phyloP scores from a whole-genome alignment of 1,139 yeast species.

The Pichia sp. region DNA sequence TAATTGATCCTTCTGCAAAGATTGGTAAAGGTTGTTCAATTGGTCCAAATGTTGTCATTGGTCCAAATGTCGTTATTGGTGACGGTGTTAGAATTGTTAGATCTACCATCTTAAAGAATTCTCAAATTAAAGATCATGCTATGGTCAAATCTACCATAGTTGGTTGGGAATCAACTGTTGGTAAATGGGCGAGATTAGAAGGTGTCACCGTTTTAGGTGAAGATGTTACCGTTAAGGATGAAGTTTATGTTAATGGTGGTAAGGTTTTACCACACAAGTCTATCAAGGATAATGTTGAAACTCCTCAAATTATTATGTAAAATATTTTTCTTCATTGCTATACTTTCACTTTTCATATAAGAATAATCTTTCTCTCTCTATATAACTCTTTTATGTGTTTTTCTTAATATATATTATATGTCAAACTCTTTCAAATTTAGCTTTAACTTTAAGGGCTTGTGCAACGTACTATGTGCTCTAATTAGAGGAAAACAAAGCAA shows the following conservation, averaged over 20 bases:
- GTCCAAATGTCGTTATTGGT: conserved; percentile 94
- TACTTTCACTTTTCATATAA: background rate
- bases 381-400: background rate
- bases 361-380: background rate
- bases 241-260: conserved; percentile 98
- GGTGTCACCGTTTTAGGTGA: conserved; percentile 98
- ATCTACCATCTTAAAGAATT: conserved; percentile 87
- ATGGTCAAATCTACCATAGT: conserved; percentile 97
- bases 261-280: conserved; percentile 98
- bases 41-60: conserved; percentile 97
- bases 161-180: conserved; percentile 98
- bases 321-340: background rate
- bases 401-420: background rate
- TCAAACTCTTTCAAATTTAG: background rate
- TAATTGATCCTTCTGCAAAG: conserved; percentile 92
- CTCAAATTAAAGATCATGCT: conserved; percentile 93
- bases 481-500: too few species aligned
- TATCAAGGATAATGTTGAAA: conserved; percentile 92
- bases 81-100: conserved; percentile 98
- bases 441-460: too few species aligned
- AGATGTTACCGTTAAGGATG: conserved; percentile 97
- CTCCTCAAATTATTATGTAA: conserved; percentile 95
- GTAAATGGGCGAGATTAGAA: conserved; percentile 98
- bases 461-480: too few species aligned
- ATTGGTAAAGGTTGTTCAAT: conserved; percentile 90